Conservation (phyloP, 441 rosid genomes). For the Erysimum cheiri region DNA sequence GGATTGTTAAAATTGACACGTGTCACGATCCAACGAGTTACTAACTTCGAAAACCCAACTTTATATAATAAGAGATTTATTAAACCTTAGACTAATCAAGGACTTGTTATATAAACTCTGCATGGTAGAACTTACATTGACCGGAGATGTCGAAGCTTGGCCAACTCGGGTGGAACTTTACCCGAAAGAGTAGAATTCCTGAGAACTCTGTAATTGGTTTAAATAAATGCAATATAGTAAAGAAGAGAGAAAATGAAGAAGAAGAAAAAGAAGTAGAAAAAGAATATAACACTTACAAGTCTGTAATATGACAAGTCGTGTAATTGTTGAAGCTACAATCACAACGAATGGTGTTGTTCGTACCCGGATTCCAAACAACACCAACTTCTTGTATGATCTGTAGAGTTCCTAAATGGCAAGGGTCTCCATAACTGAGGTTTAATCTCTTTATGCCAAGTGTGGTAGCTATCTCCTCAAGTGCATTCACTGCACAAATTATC, state of each 20-base stretch:
- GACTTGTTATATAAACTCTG: neutral
- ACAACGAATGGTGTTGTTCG: constrained; percentile 29
- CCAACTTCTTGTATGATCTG: constrained; percentile 6
- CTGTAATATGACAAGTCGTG: constrained; percentile 33
- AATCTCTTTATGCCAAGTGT: constrained; percentile 32
- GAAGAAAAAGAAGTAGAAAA: neutral
- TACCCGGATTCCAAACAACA: neutral
- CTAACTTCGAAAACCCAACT: too few relatives aligned
- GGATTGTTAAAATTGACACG: too few relatives aligned
- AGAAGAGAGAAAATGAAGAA: neutral
- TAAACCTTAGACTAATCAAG: neutral
- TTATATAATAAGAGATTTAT: neutral
- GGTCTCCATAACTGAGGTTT: constrained; percentile 22
- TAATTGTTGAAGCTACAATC: constrained; percentile 19
- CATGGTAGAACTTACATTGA: constrained; percentile 17
- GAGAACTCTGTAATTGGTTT: neutral
- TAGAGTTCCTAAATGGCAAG: constrained; percentile 19
- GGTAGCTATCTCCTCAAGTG: constrained; percentile 40
- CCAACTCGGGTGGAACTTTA: constrained; percentile 33
- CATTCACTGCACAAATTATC: constrained; percentile 18
- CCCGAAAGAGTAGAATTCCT: constrained; percentile 14
- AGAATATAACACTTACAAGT: constrained; percentile 24
- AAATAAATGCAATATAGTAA: neutral
- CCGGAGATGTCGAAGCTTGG: constrained; percentile 31
- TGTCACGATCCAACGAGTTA: too few relatives aligned